A percentile compares a stretch with the other conserved stretches of the same genome.
Conservation (phyloP, 2,329 filamentous ascomycete species). For the Epichloe elymi region DNA sequence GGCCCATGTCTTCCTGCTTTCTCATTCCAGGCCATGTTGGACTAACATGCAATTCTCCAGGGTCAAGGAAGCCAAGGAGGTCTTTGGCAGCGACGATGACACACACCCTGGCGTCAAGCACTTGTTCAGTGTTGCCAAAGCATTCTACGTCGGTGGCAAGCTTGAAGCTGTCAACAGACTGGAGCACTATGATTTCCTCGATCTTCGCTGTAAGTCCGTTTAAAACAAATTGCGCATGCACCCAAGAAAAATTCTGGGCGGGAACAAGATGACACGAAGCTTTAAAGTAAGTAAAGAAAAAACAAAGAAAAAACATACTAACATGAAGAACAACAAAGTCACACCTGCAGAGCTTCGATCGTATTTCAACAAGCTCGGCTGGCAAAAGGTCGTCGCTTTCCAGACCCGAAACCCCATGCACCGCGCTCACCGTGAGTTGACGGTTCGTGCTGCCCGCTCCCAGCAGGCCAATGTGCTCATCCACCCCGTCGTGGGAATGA, state of each 20-base stretch:
- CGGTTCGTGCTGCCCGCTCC: constrained; percentile 86
- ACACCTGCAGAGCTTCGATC: constrained; percentile 87
- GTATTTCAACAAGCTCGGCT: constrained; percentile 99
- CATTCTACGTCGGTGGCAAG: constrained; percentile 93
- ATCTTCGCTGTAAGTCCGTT: constrained; percentile 62
- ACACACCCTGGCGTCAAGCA: constrained; percentile 89
- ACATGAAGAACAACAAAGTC: constrained; percentile 35
- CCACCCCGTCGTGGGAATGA: constrained; percentile 94
- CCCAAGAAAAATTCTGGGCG: not conserved
- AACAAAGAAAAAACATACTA: not conserved
- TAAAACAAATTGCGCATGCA: not conserved
- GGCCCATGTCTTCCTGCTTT: constrained; percentile 15
- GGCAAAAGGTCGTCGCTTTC: constrained; percentile 95
- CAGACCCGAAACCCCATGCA: constrained; percentile 99
- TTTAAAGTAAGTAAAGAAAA: too few relatives aligned
- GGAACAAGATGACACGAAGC: too few relatives aligned
- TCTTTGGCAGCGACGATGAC: constrained; percentile 83
- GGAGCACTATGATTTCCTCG: constrained; percentile 98
- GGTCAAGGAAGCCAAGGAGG: constrained; percentile 78
- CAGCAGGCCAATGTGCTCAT: constrained; percentile 98
- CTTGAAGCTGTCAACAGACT: constrained; percentile 88
- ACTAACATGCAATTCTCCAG: constrained; percentile 27
- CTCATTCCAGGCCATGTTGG: not conserved
- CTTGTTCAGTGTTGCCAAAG: constrained; percentile 65
- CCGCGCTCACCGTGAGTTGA: constrained; percentile 93